These are phyloP conservation scores for Erucastrum elatum DNA, from an alignment of 345 rosid genomes.

Conservation along the genomic window DNA sequence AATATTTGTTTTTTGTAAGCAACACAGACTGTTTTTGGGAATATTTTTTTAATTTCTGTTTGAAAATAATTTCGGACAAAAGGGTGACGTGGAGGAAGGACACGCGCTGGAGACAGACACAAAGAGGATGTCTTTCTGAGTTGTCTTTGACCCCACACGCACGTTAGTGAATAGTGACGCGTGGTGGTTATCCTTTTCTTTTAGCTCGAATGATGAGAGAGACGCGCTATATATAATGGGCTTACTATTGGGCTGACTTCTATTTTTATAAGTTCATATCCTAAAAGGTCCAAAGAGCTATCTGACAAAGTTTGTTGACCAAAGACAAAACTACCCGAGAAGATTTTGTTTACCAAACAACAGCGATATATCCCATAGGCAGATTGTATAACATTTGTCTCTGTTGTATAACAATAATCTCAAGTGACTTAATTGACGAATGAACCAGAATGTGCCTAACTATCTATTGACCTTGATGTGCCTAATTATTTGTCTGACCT, in stretches of 20 bases:
- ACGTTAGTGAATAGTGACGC: background rate
- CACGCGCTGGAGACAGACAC: conserved; percentile 35
- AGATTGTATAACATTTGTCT: background rate
- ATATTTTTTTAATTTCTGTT: background rate
- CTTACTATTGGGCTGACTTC: conserved; percentile 8
- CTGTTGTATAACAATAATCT: background rate
- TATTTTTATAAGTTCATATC: background rate
- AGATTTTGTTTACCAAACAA: conserved; percentile 1
- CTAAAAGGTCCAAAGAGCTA: background rate
- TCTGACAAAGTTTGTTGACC: conserved; percentile 6
- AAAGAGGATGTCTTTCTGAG: conserved; percentile 4
- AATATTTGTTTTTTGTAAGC: background rate
- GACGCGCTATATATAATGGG: conserved; percentile 10
- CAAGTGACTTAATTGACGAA: background rate
- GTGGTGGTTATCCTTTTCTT: conserved; percentile 12
- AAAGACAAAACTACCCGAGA: background rate
- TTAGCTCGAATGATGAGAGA: background rate
- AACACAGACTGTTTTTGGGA: conserved; percentile 13
- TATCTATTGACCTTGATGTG: background rate
- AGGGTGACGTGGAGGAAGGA: conserved; percentile 18
- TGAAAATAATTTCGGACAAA: background rate
- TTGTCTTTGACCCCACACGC: conserved; percentile 9
- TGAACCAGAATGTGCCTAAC: background rate
- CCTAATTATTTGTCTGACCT: background rate
- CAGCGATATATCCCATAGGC: background rate